Conservation (phyloP, 1,284 basidiomycete species). For the Moesziomyces sp. region DNA sequence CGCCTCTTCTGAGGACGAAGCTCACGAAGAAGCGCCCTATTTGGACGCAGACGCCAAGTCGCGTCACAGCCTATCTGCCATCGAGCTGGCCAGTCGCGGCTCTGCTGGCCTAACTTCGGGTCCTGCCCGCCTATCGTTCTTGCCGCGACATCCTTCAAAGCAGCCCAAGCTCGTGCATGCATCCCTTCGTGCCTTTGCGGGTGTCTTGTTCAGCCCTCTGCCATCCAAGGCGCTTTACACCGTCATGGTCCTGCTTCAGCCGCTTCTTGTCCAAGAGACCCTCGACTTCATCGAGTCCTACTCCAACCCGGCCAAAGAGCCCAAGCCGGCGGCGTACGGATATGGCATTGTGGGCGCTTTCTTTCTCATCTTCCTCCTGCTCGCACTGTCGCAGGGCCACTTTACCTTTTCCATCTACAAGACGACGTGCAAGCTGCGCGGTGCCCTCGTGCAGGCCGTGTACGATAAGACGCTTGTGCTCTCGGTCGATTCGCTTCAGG, state of each 20-base stretch:
- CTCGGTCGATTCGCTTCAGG: slow-evolving; percentile 34
- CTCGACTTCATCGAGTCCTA: slow-evolving; percentile 43
- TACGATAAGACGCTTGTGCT: slow-evolving; percentile 48
- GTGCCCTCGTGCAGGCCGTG: slow-evolving; percentile 44
- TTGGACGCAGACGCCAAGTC: no score
- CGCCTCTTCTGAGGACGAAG: no score
- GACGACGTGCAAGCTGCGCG: slow-evolving; percentile 36
- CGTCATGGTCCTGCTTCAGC: slow-evolving; percentile 32
- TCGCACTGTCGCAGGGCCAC: slow-evolving; percentile 13
- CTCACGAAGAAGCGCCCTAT: no score
- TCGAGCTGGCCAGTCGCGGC: no score
- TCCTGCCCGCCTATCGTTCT: not conserved
- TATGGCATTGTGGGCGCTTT: slow-evolving; percentile 53
- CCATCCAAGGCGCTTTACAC: slow-evolving; percentile 30
- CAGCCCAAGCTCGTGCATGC: slow-evolving; percentile 5
- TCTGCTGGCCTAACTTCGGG: no score
- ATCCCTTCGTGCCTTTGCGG: slow-evolving; percentile 17
- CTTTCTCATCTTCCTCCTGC: slow-evolving; percentile 39
- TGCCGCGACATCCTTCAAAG: not conserved
- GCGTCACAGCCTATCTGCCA: no score
- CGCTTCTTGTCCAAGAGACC: slow-evolving; percentile 46
- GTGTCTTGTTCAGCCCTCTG: slow-evolving; percentile 30
- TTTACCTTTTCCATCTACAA: slow-evolving; percentile 28
- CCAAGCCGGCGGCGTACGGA: slow-evolving; percentile 37
- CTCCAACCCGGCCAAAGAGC: not conserved